Conservation (phyloP, 306 rosid species). For the Amphicarpaea edgeworthii region DNA sequence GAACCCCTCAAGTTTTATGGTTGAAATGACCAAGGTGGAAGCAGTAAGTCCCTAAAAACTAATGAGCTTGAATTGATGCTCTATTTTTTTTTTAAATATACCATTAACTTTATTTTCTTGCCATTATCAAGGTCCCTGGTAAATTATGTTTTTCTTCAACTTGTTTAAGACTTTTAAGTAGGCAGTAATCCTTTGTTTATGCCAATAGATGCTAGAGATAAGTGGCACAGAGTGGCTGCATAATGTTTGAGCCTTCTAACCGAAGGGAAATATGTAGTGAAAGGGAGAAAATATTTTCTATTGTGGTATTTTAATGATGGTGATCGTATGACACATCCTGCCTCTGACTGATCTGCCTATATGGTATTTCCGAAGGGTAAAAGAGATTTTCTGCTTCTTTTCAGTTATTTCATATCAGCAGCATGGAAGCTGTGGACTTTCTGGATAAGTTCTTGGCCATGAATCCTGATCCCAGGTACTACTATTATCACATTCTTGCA, state of each 20-base stretch:
- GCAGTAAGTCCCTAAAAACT: slow-evolving; percentile 66
- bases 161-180: neutral
- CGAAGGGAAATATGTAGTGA: slow-evolving; percentile 2
- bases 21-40: slow-evolving; percentile 80
- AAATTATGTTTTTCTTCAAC: slow-evolving; percentile 21
- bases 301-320: neutral
- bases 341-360: slow-evolving; percentile 29
- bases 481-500: slow-evolving; percentile 40
- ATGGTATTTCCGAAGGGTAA: slow-evolving; percentile 38
- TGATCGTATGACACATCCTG: neutral
- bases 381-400: slow-evolving; percentile 34
- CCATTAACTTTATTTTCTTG: neutral
- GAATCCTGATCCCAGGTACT: slow-evolving; percentile 88
- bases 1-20: slow-evolving; percentile 79
- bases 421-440: slow-evolving; percentile 83
- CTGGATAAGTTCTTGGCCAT: slow-evolving; percentile 82
- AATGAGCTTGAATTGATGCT: slow-evolving; percentile 24
- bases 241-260: slow-evolving; percentile 22
- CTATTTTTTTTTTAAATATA: slow-evolving; percentile 16
- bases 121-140: neutral
- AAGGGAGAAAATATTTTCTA: neutral
- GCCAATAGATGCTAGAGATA: slow-evolving; percentile 10
- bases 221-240: slow-evolving; percentile 17
- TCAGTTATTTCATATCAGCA: slow-evolving; percentile 70
- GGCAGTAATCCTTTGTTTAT: neutral